phyloP scores from a whole-genome alignment of 768 basidiomycete species.

The Multifurca ochricompacta region DNA sequence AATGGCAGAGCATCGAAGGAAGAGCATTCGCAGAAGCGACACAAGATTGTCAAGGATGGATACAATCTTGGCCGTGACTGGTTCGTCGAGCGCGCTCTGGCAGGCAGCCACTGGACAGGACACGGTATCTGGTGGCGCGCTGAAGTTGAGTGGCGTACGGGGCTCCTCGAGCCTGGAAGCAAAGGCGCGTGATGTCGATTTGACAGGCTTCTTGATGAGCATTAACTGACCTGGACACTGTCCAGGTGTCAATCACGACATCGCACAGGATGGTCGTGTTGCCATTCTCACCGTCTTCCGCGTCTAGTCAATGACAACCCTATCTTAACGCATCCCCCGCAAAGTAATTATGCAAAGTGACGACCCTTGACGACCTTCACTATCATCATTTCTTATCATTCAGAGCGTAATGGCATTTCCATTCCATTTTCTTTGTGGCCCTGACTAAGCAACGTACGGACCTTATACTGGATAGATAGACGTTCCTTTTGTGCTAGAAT shows the following conservation, averaged over 20 bases:
- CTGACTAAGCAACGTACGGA: too few species aligned
- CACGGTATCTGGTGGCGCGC: constrained; percentile 63
- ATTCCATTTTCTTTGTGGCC: neutral
- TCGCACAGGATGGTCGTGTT: constrained; percentile 70
- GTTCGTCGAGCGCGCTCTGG: constrained; percentile 58
- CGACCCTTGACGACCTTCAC: neutral
- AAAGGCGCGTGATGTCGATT: constrained; percentile 40
- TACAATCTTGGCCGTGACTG: constrained; percentile 80
- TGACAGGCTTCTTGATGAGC: neutral
- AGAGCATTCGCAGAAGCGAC: constrained; percentile 55
- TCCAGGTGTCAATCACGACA: constrained; percentile 72
- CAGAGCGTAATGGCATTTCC: neutral
- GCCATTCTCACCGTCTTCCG: constrained; percentile 68
- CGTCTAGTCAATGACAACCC: constrained; percentile 23
- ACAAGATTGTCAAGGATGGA: constrained; percentile 69
- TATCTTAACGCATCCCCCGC: neutral
- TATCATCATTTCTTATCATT: neutral
- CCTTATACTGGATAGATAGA: neutral
- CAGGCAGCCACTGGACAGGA: constrained; percentile 48
- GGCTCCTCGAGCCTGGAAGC: constrained; percentile 59
- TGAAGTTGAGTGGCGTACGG: constrained; percentile 66
- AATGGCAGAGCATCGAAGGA: constrained; percentile 63
- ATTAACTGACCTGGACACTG: neutral
- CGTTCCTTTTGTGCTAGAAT: neutral
- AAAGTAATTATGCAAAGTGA: neutral